Evolutionary conservation across 495 filamentous ascomycete genomes (phyloP).

Genomic region (Tuber borchii): DNA sequence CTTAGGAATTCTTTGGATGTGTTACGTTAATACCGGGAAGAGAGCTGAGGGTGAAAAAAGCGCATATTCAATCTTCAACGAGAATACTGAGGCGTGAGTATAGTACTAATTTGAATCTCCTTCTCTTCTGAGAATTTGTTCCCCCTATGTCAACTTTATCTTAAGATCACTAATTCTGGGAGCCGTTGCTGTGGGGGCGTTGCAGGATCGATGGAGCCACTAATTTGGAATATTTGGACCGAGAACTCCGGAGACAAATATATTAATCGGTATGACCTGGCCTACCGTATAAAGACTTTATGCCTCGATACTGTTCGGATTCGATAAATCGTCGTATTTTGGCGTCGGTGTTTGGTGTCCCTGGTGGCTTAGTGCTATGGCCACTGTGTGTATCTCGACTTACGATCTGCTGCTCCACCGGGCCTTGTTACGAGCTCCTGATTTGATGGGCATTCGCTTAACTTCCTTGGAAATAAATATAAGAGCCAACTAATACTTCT

Average conservation of each 20-base stretch:
- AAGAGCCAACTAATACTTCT: not conserved
- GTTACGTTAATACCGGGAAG: constrained; percentile 42
- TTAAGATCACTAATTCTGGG: constrained; percentile 8
- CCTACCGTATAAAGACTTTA: not conserved
- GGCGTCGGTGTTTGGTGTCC: not conserved
- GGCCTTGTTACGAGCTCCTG: not conserved
- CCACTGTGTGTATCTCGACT: not conserved
- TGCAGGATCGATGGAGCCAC: constrained; percentile 40
- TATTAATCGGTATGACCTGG: constrained; percentile 21
- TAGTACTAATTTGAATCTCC: not conserved
- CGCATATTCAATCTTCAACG: constrained; percentile 43
- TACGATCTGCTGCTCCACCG: not conserved
- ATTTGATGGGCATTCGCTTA: not conserved
- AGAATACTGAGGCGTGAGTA: constrained; percentile 40
- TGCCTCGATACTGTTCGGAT: not conserved
- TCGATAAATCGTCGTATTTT: not conserved
- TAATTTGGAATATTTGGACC: constrained; percentile 38
- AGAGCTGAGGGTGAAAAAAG: constrained; percentile 42
- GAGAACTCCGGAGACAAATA: constrained; percentile 39
- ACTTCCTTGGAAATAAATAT: not conserved
- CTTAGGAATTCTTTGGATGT: constrained; percentile 43
- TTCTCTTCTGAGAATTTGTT: not conserved
- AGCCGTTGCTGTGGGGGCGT: constrained; percentile 7
- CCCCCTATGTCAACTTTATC: not conserved
- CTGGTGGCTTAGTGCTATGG: not conserved